Conservation (phyloP, 2,329 filamentous ascomycete genomes). For the Epichloe gansuensis region DNA sequence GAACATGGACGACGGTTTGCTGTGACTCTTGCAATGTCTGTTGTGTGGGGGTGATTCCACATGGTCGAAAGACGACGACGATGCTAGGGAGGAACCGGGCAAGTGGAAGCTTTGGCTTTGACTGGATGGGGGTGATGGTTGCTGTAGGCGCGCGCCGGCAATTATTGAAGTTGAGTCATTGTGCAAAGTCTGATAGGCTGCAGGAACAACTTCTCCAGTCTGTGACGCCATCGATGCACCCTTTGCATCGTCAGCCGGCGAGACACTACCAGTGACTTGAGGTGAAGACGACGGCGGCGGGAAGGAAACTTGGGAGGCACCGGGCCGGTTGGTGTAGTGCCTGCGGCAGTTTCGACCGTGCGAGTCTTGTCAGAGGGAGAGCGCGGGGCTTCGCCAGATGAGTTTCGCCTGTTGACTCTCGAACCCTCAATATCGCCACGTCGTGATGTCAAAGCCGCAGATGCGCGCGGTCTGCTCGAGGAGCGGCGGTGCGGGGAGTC, state of each 20-base stretch:
- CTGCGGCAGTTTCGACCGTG: background rate
- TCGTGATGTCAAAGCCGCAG: slow-evolving; percentile 10
- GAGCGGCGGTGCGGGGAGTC: slow-evolving; percentile 15
- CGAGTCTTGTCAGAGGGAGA: background rate
- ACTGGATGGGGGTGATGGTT: slow-evolving; percentile 25
- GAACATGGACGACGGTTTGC: slow-evolving; percentile 59
- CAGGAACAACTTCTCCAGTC: slow-evolving; percentile 17
- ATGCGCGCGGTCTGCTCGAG: slow-evolving; percentile 16
- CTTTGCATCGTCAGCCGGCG: slow-evolving; percentile 29
- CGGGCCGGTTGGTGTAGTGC: slow-evolving; percentile 23
- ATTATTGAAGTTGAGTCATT: slow-evolving; percentile 9
- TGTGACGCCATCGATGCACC: slow-evolving; percentile 38
- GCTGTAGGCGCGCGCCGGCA: slow-evolving; percentile 14
- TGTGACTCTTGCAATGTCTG: slow-evolving; percentile 15
- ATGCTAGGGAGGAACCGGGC: slow-evolving; percentile 11
- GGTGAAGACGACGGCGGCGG: slow-evolving; percentile 43
- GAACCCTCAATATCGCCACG: slow-evolving; percentile 9
- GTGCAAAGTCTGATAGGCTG: slow-evolving; percentile 3
- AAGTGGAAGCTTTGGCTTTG: slow-evolving; percentile 21
- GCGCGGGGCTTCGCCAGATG: background rate
- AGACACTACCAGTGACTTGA: slow-evolving; percentile 24
- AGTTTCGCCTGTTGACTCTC: background rate
- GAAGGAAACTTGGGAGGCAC: slow-evolving; percentile 38
- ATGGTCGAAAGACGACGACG: slow-evolving; percentile 1
- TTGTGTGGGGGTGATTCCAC: background rate